These are phyloP conservation scores for Rhytidhysteron rufulum DNA, from an alignment of 2,329 filamentous ascomycete species.

Conservation along the genomic window DNA sequence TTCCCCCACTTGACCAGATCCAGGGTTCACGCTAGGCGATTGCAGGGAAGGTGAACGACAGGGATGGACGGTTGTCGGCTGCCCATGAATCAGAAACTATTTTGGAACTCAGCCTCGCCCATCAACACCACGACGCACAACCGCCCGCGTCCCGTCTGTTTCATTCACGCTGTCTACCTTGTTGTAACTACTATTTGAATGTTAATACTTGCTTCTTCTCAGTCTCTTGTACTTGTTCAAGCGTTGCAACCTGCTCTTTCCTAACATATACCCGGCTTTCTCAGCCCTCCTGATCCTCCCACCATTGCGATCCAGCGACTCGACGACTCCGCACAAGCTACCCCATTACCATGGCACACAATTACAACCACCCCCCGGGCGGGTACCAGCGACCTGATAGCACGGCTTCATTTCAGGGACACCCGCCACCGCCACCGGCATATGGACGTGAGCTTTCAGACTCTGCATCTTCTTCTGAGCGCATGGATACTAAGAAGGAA, in stretches of 20 bases:
- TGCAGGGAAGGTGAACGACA: too few species aligned
- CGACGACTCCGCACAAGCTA: neutral
- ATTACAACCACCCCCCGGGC: slow-evolving; percentile 17
- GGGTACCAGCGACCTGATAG: slow-evolving; percentile 30
- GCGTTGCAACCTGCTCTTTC: neutral
- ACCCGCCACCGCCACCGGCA: slow-evolving; percentile 21
- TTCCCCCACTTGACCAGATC: too few species aligned
- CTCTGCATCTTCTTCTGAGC: neutral
- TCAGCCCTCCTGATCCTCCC: neutral
- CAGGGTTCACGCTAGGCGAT: too few species aligned
- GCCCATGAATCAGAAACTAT: too few species aligned
- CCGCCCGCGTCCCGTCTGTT: slow-evolving; percentile 8
- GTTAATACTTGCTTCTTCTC: neutral
- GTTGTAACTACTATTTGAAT: slow-evolving; percentile 3
- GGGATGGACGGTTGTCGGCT: too few species aligned
- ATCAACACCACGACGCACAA: slow-evolving; percentile 9
- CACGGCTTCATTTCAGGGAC: slow-evolving; percentile 19
- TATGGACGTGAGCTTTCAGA: slow-evolving; percentile 22
- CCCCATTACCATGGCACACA: slow-evolving; percentile 24
- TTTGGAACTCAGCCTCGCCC: slow-evolving; percentile 27
- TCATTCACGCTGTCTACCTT: slow-evolving; percentile 10
- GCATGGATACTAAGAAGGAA: neutral
- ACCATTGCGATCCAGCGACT: neutral
- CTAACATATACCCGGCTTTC: neutral
- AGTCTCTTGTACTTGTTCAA: neutral